Conservation (phyloP, 805 yeast genomes). For the Spathaspora passalidarum region DNA sequence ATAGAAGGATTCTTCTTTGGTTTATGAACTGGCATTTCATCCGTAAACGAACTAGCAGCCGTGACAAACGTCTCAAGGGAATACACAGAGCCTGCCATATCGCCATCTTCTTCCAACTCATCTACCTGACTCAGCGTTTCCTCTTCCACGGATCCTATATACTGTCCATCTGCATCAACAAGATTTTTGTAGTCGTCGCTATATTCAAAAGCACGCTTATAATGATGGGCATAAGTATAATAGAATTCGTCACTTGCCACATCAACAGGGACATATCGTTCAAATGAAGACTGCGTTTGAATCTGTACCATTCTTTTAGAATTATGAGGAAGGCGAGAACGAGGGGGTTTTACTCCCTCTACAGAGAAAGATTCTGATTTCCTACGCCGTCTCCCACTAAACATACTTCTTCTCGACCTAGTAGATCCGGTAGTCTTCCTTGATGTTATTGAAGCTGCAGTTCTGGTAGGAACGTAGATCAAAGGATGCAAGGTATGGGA, state of each 20-base stretch:
- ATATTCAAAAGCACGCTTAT: conserved; percentile 14
- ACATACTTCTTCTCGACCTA: conserved; percentile 25
- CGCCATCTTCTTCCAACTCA: too few species aligned
- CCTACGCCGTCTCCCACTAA: too few species aligned
- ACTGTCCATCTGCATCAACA: conserved; percentile 4
- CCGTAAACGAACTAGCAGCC: conserved; percentile 26
- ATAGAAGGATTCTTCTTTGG: too few species aligned
- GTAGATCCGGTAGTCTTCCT: conserved; percentile 24
- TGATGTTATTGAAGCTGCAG: conserved; percentile 22
- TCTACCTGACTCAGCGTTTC: too few species aligned
- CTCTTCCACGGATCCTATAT: not conserved
- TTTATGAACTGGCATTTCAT: conserved; percentile 7
- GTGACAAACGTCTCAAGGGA: conserved; percentile 33
- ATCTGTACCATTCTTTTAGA: conserved; percentile 27
- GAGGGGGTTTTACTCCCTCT: conserved; percentile 1
- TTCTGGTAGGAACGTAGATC: conserved; percentile 17
- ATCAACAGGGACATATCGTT: conserved; percentile 20
- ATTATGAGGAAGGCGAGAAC: conserved; percentile 14
- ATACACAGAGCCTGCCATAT: conserved; percentile 18
- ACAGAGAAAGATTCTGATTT: too few species aligned
- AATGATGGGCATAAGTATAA: conserved; percentile 18
- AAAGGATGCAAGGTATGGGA: conserved; percentile 11
- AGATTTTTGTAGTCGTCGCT: conserved; percentile 19
- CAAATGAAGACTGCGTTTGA: conserved; percentile 23
- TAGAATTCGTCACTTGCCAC: conserved; percentile 20